Evolutionary conservation across 306 rosid genomes (phyloP).

Genomic region (Casuarina equisetifolia): DNA sequence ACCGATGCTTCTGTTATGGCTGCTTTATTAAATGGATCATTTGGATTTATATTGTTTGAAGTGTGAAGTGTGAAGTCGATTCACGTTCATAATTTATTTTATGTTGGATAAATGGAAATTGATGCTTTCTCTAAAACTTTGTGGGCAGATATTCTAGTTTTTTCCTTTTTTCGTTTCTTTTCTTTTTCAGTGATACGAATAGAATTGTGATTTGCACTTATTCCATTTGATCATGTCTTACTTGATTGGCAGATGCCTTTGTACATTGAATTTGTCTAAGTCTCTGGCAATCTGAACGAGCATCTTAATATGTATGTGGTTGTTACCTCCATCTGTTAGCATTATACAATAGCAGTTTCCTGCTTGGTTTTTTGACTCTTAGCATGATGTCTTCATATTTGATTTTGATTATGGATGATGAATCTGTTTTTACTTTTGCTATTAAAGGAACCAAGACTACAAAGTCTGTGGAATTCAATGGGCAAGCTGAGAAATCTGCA

Average conservation of each 20-base stretch:
- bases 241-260: neutral
- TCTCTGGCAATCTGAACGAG: neutral
- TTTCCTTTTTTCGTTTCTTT: too few relatives aligned
- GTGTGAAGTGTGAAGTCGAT: neutral
- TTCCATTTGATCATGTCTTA: neutral
- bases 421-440: conserved; percentile 12
- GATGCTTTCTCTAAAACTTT: neutral
- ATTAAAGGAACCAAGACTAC: conserved; percentile 48
- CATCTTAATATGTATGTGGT: neutral
- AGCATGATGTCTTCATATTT: neutral
- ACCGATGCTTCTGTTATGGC: conserved; percentile 12
- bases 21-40: neutral
- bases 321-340: neutral
- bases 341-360: neutral
- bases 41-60: neutral
- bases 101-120: conserved; percentile 14
- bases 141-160: neutral
- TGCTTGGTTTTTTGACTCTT: neutral
- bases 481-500: conserved; percentile 59
- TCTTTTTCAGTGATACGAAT: neutral
- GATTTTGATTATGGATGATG: neutral
- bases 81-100: neutral
- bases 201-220: neutral
- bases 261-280: neutral
- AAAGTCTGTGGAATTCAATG: conserved; percentile 53